These are phyloP conservation scores for Lactarius akahatsu DNA, from an alignment of 768 basidiomycete genomes.

Conservation along the genomic window DNA sequence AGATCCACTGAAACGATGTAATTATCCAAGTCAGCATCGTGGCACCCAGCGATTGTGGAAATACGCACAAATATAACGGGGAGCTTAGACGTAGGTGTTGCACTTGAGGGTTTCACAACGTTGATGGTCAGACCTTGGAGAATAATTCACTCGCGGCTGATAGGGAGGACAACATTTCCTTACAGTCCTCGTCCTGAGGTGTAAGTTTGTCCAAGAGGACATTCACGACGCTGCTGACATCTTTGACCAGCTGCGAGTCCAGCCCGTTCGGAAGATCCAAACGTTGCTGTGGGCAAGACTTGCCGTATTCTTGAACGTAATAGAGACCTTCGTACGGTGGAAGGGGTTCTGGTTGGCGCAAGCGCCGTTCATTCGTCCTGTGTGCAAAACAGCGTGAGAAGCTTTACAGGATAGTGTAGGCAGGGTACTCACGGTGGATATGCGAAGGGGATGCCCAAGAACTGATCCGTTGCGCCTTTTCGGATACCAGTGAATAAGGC, in stretches of 20 bases:
- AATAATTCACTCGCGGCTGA: not conserved
- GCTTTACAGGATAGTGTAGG: not conserved
- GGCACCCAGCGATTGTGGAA: not conserved
- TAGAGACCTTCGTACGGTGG: slow-evolving; percentile 27
- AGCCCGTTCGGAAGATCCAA: slow-evolving; percentile 20
- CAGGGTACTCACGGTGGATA: slow-evolving; percentile 37
- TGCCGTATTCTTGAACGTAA: slow-evolving; percentile 28
- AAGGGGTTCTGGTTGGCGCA: slow-evolving; percentile 35
- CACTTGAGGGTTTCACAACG: slow-evolving; percentile 28
- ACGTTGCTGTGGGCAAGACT: slow-evolving; percentile 33
- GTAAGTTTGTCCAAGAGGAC: slow-evolving; percentile 10
- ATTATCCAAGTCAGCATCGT: not conserved
- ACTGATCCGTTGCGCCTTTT: slow-evolving; percentile 34
- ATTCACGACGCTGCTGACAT: not conserved
- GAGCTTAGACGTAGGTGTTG: slow-evolving; percentile 19
- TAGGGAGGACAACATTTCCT: slow-evolving; percentile 3
- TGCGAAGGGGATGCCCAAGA: slow-evolving; percentile 45
- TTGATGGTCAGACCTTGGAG: slow-evolving; percentile 32
- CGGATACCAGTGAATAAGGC: slow-evolving; percentile 35
- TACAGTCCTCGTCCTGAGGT: slow-evolving; percentile 31
- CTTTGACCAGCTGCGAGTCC: not conserved
- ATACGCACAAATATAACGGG: slow-evolving; percentile 33
- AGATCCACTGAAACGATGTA: slow-evolving; percentile 30
- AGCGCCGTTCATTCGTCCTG: slow-evolving; percentile 40
- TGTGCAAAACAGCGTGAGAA: not conserved